These are phyloP conservation scores for Sarocladium brachiariae DNA, from an alignment of 2,329 filamentous ascomycete genomes.

Conservation along the genomic window DNA sequence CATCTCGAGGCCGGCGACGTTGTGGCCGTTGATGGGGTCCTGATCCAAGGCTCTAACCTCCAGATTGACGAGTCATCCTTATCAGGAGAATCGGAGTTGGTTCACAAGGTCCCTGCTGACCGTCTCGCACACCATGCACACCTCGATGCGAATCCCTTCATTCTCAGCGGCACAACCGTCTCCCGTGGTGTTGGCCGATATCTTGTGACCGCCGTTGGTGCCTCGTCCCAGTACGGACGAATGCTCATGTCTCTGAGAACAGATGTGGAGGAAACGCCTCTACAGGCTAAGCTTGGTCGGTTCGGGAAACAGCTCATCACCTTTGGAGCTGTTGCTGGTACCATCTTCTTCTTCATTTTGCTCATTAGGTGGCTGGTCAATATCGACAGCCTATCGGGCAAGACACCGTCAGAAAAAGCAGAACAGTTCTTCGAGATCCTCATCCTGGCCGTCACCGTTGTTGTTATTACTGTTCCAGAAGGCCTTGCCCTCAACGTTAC, in stretches of 20 bases:
- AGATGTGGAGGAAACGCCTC: slow-evolving; percentile 63
- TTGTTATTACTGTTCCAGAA: slow-evolving; percentile 48
- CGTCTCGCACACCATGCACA: slow-evolving; percentile 49
- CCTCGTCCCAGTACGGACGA: slow-evolving; percentile 64
- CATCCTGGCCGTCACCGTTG: slow-evolving; percentile 44
- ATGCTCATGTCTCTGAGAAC: slow-evolving; percentile 68
- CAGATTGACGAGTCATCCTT: slow-evolving; percentile 59
- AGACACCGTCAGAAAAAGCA: slow-evolving; percentile 35
- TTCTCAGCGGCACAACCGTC: slow-evolving; percentile 66
- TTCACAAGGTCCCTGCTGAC: slow-evolving; percentile 46
- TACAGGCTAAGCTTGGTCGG: slow-evolving; percentile 66
- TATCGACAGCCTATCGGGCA: slow-evolving; percentile 23
- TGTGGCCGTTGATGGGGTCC: slow-evolving; percentile 65
- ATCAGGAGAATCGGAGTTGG: slow-evolving; percentile 53
- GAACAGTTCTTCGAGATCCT: slow-evolving; percentile 45
- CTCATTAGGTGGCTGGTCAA: slow-evolving; percentile 24
- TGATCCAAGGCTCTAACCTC: slow-evolving; percentile 60
- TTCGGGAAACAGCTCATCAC: slow-evolving; percentile 62
- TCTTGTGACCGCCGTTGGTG: slow-evolving; percentile 62
- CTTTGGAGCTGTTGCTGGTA: slow-evolving; percentile 22
- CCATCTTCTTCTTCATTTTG: slow-evolving; percentile 23
- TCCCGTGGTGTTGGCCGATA: slow-evolving; percentile 66
- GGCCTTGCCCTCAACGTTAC: slow-evolving; percentile 49
- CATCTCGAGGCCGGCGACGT: slow-evolving; percentile 39
- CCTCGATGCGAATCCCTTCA: slow-evolving; percentile 61